Base-by-base conservation (phyloP, 495 filamentous ascomycete genomes). In the Amniculicola lignicola region DNA sequence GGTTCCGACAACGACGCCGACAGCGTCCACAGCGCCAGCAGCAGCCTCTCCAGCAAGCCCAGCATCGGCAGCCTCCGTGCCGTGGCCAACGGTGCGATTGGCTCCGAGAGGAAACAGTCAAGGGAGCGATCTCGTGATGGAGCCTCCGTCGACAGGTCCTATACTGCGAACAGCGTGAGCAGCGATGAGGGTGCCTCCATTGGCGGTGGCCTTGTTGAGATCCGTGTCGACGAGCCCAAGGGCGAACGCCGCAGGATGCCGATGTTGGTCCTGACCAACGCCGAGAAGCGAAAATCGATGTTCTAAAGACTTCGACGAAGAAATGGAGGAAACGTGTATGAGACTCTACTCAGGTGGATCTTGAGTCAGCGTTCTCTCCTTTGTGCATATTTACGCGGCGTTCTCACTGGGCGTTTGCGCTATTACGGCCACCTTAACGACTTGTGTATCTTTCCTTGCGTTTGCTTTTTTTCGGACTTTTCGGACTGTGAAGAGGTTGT, bases 261-360 rank as follows among this genome's bases (percentile, higher is more conserved):
- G 10, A 85, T 89, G 78, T 81, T 95, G 69, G 86, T 96, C 55
- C 79, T 95, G 42, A 90, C 84, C 52, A 89, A 83, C 67, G 88
- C 87, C 51, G 90, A 94, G 74, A 95, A 95, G 82, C 86, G 90
- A 67, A 95, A 89, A 77, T 77, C 83, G 42, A 73, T 85, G 66
- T 80, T 78, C 61, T 82, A 36, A 50, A 41, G 39, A 33, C 28
- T 28, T 46, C 37, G 22, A 45, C 22, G 59, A 57, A 46, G 23
- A 14, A 18, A 44, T n/a, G 36, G 58, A 18, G 28, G 25, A 46
- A 36, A 31, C 21, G 24, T 15, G 16, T 43, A 5, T 31, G 44
- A 44, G 23, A 24, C 47, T 22, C 21, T 40, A 21, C 36, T 59
- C 49, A 37, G 45, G 50, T 54, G 29, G 48, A 51, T 54, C 39